These are phyloP conservation scores for Phaeotremella fagi DNA, from an alignment of 768 basidiomycete genomes.

Conservation along the genomic window DNA sequence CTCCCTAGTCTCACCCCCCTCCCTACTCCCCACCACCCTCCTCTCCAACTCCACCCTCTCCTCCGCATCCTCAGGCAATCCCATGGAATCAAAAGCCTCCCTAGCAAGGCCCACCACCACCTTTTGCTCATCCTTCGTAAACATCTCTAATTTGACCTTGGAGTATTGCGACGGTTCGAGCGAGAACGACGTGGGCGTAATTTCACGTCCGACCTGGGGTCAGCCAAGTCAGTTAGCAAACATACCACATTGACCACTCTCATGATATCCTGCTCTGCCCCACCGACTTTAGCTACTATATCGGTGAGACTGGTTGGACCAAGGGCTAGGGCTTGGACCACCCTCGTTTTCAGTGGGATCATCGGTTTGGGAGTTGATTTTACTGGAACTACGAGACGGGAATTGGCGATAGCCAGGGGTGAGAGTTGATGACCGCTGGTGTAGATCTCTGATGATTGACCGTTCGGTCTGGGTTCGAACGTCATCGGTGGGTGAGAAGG, in stretches of 20 bases:
- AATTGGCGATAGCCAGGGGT: constrained; percentile 13
- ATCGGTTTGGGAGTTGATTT: constrained; percentile 16
- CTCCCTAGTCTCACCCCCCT: no score
- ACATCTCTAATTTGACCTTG: constrained; percentile 42
- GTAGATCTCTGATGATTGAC: constrained; percentile 26
- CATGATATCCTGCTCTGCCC: constrained; percentile 34
- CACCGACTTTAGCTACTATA: constrained; percentile 28
- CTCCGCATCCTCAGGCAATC: constrained; percentile 23
- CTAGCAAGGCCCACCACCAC: constrained; percentile 20
- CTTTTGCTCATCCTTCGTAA: constrained; percentile 27
- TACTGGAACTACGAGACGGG: constrained; percentile 28
- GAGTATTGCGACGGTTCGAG: constrained; percentile 34
- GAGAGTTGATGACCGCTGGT: constrained; percentile 10
- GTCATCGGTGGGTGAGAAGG: constrained; percentile 12
- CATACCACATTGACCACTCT: constrained; percentile 35
- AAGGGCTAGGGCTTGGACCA: constrained; percentile 37
- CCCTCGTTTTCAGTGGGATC: constrained; percentile 41
- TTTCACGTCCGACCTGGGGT: constrained; percentile 24
- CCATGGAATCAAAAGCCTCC: constrained; percentile 38
- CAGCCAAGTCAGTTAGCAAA: not conserved
- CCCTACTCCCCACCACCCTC: no score
- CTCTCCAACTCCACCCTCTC: constrained; percentile 33
- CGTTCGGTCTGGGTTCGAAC: constrained; percentile 15
- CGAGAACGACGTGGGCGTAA: constrained; percentile 15
- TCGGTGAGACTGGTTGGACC: constrained; percentile 27